Evolutionary conservation across 78 protist genomes (phyloP), one percentile per base, ranked within the genome.

Genomic region (Speleostelium caveatum): DNA sequence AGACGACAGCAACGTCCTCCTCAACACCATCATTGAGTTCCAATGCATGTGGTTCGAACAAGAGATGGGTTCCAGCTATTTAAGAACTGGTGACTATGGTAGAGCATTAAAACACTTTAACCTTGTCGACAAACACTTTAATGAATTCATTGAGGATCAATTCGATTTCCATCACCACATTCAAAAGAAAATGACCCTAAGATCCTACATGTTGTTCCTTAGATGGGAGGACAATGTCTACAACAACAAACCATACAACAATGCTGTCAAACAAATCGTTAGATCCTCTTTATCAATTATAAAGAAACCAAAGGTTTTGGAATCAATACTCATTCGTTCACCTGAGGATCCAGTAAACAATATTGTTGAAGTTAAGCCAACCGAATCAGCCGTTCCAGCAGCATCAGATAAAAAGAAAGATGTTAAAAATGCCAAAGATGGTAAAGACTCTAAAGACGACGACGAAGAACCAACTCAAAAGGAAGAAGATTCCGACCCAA

Each of bases 121-220:
- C 35, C 61, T 68, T 1, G 96, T 97, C 14, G 95, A 96, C 14
- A 83, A 92, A 63, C 96, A 95, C 71, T 96, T 95, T 63, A 69
- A 2, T 17, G 98, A 97, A 65, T 90, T 97, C 21, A 24, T 38
- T 28, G 98, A 97, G 39, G 99, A 98, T 86, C 98, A 98, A 95
- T 93, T 96, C 65, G 99, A 98, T 87, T 98, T 98, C 96, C 99
- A 97, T 87, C 49, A 85, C 39, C 97, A 98, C 71, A 93, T 96
- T 87, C 42, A 95, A 53, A 94, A 96, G 86, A 96, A 96, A 90
- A 77, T 95, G 87, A 96, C 97, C 4, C 73, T 97, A 22, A 90
- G 99, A 36, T 61, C 98, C 3, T 98, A 97, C 77, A 61, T 97
- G 59, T 56, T 63, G 58, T 78, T 88, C 60, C 58, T 88, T 30